Evolutionary conservation across 2,329 filamentous ascomycete genomes (phyloP).

Genomic region (Colletotrichum filicis): DNA sequence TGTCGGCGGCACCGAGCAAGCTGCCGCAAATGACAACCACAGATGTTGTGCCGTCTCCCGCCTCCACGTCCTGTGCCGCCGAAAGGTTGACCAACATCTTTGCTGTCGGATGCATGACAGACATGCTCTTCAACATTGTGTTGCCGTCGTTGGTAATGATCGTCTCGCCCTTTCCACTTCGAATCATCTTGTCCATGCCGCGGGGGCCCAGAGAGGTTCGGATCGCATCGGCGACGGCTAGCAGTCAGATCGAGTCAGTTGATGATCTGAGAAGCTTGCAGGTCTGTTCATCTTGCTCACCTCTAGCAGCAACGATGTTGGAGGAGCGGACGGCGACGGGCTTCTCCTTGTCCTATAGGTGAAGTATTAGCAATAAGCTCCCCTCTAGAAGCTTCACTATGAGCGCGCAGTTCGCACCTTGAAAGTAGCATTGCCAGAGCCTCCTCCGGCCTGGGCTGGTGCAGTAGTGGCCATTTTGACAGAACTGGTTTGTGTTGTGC

Average conservation of each 20-base stretch:
- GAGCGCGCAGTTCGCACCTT: conserved; percentile 54
- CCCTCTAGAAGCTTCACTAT: conserved; percentile 40
- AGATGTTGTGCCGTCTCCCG: conserved; percentile 97
- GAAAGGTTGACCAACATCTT: conserved; percentile 99
- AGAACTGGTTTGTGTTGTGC: conserved; percentile 35
- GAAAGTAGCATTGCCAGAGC: conserved; percentile 65
- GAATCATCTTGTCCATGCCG: conserved; percentile 99
- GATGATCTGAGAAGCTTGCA: not conserved
- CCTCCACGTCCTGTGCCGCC: conserved; percentile 97
- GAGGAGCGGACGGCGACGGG: conserved; percentile 94
- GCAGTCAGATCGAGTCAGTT: conserved; percentile 37
- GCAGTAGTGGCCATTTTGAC: conserved; percentile 58
- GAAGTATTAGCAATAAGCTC: conserved; percentile 50
- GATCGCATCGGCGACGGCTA: conserved; percentile 97
- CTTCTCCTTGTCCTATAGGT: conserved; percentile 88
- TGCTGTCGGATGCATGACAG: conserved; percentile 98
- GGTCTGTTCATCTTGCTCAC: conserved; percentile 57
- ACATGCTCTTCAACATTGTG: conserved; percentile 99
- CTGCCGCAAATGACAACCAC: conserved; percentile 98
- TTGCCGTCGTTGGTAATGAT: conserved; percentile 99
- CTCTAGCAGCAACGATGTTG: conserved; percentile 97
- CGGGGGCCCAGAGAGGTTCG: conserved; percentile 94
- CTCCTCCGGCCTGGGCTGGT: conserved; percentile 48
- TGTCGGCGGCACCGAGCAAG: conserved; percentile 91
- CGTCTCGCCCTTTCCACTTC: conserved; percentile 94